Conservation (phyloP, 768 basidiomycete genomes). For the Kwoniella mangroviensis region DNA sequence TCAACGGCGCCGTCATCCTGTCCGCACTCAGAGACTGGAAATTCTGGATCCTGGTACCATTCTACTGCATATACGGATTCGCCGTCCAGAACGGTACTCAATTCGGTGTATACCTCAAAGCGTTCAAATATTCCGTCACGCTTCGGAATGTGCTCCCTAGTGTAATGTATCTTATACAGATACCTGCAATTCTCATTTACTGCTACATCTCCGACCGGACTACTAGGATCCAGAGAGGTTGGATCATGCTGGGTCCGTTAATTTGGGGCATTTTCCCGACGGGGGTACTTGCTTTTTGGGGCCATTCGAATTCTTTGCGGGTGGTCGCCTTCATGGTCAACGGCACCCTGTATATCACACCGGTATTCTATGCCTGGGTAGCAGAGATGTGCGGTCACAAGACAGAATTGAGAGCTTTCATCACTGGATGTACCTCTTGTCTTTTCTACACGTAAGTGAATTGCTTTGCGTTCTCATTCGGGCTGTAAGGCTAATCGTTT, state of each 20-base stretch:
- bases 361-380: slow-evolving; percentile 34
- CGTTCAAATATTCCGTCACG: slow-evolving; percentile 16
- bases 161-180: slow-evolving; percentile 25
- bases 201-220: slow-evolving; percentile 27
- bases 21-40: slow-evolving; percentile 21
- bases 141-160: slow-evolving; percentile 19
- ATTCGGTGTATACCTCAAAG: slow-evolving; percentile 23
- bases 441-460: slow-evolving; percentile 27
- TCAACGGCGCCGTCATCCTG: slow-evolving; percentile 10
- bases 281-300: slow-evolving; percentile 28
- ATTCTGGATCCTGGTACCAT: slow-evolving; percentile 23
- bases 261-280: slow-evolving; percentile 35
- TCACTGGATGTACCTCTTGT: slow-evolving; percentile 18
- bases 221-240: slow-evolving; percentile 2
- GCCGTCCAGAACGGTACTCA: slow-evolving; percentile 19
- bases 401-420: slow-evolving; percentile 22
- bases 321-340: slow-evolving; percentile 33
- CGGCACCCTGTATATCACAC: slow-evolving; percentile 22
- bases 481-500: too few relatives aligned
- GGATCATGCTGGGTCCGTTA: slow-evolving; percentile 18
- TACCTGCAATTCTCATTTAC: slow-evolving; percentile 23
- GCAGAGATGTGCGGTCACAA: slow-evolving; percentile 23
- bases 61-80: slow-evolving; percentile 25
- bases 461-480: too few relatives aligned
- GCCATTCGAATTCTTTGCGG: slow-evolving; percentile 13